Conservation (phyloP, 2,329 filamentous ascomycete species). For the Calonectria pteridis region DNA sequence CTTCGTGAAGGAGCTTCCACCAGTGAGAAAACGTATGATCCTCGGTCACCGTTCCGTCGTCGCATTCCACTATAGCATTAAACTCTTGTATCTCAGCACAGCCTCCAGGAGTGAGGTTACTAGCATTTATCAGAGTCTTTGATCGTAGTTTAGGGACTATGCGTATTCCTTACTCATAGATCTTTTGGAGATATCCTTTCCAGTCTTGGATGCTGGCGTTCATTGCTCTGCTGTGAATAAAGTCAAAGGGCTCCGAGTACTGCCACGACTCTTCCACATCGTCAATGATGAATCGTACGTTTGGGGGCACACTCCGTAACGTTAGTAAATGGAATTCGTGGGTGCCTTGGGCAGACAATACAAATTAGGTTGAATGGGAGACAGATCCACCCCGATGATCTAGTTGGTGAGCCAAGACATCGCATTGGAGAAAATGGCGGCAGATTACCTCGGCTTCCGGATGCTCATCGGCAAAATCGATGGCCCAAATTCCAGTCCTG, state of each 20-base stretch:
- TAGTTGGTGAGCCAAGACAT: not conserved
- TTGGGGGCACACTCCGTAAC: not conserved
- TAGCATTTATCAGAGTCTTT: not conserved
- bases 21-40: slow-evolving; percentile 41
- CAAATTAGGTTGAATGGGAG: not conserved
- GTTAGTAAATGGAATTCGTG: not conserved
- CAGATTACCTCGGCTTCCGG: not conserved
- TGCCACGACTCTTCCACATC: slow-evolving; percentile 18
- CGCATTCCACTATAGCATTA: slow-evolving; percentile 30
- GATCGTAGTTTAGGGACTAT: accelerated
- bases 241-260: slow-evolving; percentile 1
- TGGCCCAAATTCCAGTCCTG: not conserved
- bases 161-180: slow-evolving; percentile 2
- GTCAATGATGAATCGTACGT: slow-evolving; percentile 17
- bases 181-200: not conserved
- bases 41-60: slow-evolving; percentile 32
- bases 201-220: not conserved
- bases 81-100: slow-evolving; percentile 39
- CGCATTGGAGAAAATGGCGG: not conserved
- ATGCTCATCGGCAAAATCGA: slow-evolving; percentile 5
- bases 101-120: slow-evolving; percentile 31
- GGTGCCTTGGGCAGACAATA: not conserved
- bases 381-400: not conserved
- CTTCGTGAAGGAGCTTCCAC: slow-evolving; percentile 44
- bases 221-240: slow-evolving; percentile 18